Evolutionary conservation across 2,329 filamentous ascomycete species (phyloP), one percentile per base, ranked within the genome.

Genomic region (Fusarium sp.): DNA sequence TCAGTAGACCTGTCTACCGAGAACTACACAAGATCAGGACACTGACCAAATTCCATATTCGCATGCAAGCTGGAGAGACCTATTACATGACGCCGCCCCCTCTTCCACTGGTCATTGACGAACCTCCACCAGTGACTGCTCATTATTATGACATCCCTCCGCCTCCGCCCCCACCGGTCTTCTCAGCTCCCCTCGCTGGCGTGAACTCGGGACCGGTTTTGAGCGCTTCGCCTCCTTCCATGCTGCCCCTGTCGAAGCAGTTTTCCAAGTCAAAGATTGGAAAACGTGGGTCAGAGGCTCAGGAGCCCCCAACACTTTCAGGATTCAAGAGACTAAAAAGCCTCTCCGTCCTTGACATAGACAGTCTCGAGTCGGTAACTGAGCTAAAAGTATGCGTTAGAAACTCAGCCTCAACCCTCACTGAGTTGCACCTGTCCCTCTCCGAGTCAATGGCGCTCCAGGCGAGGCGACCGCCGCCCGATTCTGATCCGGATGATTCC

Each of bases 261-360:
- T 68, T 71, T 8, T 71, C 76, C 3, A 87, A 83, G 69, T 76
- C 70, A 33, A 85, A 79, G 65, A 11, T 68, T 2, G 73, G 78
- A 47, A 85, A 83, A 75, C 84, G 82, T 50, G 58, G 74, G 9
- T 43, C 73, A 27, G 35, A 68, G 10, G 54, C 74, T 6, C 81
- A 82, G n/a, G 84, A 86, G 12, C 87, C 88, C 3, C 84, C 87
- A 2, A 91, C 88, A 0, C 78, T 92, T 6, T 89, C 88, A 1
- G 88, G 87, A 0, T 92, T 92, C 81, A 87, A 84, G 58, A 85
- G 85, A 40, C 82, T 92, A 15, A 87, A 86, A 71, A 86, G 79
- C 6, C 81, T 92, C 15, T 82, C 86, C 5, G 82, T 92, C 8
- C 82, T 92, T 37, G 90, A 92, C 70, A 91, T 92, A 62, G 90